Evolutionary conservation across 768 basidiomycete genomes (phyloP).

Genomic region (Macrocybe gigantea): DNA sequence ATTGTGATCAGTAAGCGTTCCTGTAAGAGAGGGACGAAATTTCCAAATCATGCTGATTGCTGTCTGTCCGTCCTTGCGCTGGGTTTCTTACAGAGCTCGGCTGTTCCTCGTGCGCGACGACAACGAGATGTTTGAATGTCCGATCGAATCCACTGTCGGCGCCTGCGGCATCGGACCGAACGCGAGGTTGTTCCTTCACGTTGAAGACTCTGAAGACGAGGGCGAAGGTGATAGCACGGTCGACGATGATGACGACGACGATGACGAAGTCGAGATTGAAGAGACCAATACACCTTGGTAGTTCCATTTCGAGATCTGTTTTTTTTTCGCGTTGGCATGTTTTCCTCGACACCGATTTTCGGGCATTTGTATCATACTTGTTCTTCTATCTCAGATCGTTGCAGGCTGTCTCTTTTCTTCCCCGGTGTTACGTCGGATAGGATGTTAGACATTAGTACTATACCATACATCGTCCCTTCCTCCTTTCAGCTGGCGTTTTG

Average conservation of each 20-base stretch:
- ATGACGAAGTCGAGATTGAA: background rate
- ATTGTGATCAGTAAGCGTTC: slow-evolving; percentile 19
- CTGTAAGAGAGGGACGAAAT: background rate
- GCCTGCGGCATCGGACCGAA: background rate
- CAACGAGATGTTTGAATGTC: background rate
- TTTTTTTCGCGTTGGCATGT: background rate
- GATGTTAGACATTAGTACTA: background rate
- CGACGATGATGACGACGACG: slow-evolving; percentile 8
- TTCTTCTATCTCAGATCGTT: background rate
- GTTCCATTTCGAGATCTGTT: background rate
- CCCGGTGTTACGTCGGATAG: too few relatives aligned
- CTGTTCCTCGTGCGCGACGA: slow-evolving; percentile 6
- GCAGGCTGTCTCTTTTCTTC: background rate
- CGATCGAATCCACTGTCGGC: background rate
- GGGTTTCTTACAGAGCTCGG: slow-evolving; percentile 3
- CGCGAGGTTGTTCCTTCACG: background rate
- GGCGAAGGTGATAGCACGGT: slow-evolving; percentile 4
- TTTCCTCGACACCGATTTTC: background rate
- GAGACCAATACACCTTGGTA: background rate
- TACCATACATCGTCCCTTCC: background rate
- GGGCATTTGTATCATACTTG: background rate
- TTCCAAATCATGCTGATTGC: background rate
- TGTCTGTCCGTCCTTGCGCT: background rate
- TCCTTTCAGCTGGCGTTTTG: too few relatives aligned
- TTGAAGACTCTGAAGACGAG: background rate